Evolutionary conservation across 108 stramenopile species (phyloP).

Genomic region (Discostella stelligeroides): DNA sequence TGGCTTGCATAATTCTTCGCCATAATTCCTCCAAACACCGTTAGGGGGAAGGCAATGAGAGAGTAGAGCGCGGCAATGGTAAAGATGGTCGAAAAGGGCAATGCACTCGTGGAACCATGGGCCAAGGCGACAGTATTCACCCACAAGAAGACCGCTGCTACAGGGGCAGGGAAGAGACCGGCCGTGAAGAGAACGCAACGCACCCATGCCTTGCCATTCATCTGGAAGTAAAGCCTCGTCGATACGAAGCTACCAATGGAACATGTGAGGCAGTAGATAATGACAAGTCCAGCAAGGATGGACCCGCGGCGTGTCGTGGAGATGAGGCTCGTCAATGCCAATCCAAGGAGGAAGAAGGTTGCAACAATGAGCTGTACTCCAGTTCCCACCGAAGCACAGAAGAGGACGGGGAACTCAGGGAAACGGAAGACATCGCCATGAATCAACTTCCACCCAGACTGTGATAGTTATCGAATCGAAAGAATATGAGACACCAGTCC

Average conservation of each 20-base stretch:
- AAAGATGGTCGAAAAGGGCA: slow-evolving; percentile 93
- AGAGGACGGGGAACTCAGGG: slow-evolving; percentile 78
- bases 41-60: slow-evolving; percentile 90
- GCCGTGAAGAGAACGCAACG: slow-evolving; percentile 87
- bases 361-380: slow-evolving; percentile 89
- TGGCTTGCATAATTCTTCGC: slow-evolving; percentile 85
- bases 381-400: slow-evolving; percentile 90
- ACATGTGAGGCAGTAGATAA: slow-evolving; percentile 92
- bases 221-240: slow-evolving; percentile 88
- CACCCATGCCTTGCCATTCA: slow-evolving; percentile 94
- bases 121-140: slow-evolving; percentile 92
- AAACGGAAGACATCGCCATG: slow-evolving; percentile 95
- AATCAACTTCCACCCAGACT: slow-evolving; percentile 98
- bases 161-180: slow-evolving; percentile 87
- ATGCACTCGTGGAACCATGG: slow-evolving; percentile 92
- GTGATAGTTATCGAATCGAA: neutral
- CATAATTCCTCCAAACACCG: slow-evolving; percentile 89
- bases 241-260: slow-evolving; percentile 87
- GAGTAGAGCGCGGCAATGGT: slow-evolving; percentile 80
- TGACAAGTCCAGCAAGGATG: slow-evolving; percentile 87
- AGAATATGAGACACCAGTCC: slow-evolving; percentile 2
- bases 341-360: slow-evolving; percentile 77
- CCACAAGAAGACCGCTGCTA: slow-evolving; percentile 83
- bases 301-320: slow-evolving; percentile 93
- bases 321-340: slow-evolving; percentile 88